Evolutionary conservation across 1,139 yeast genomes (phyloP), one percentile per base, ranked within the genome.

Genomic region (Yamadazyma taylorii): DNA sequence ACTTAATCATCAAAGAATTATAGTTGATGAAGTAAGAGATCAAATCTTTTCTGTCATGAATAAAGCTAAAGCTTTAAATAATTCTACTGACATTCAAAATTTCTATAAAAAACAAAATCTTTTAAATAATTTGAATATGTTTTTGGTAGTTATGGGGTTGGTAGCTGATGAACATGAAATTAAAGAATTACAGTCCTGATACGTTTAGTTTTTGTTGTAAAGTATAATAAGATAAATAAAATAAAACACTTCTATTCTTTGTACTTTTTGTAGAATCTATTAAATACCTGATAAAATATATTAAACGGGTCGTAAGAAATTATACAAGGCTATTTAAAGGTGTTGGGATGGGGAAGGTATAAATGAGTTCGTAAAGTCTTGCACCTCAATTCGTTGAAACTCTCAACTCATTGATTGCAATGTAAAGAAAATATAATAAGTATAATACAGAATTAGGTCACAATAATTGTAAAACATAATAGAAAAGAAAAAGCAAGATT

Each of bases 91-190:
- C 42, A 56, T 73, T 43, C 81, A 79, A 17, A 74, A 77, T 45
- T 63, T 71, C 46, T 73, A 75, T 53, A 77, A 73, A 56, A 76
- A 83, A 51, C 78, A 73, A 43, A 84, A 81, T 61, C 76, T 85
- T 53, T 74, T 85, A 53, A 81, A 80, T 50, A 89, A 90, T 57
- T 78, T 92, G 75, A 92, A 92, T 60, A 70, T 92, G 76, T 90
- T 89, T 68, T 76, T 92, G 65, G 94, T 90, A 51, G 97, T 92
- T 36, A 89, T 92, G 94, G 98, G 98, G 3, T 76, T 92, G 48
- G 89, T 87, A 46, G 96, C 97, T 11, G 88, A 89, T 51, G 83
- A 78, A 46, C 69, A 64, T 42, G 83, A 78, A 50, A 77, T 78
- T 48, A 69, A 74, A 42, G 82, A 78, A 53, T 62, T 78, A 42